Evolutionary conservation across 805 yeast species (phyloP), one percentile per base, ranked within the genome.

Genomic region (Lipomyces japonicus): DNA sequence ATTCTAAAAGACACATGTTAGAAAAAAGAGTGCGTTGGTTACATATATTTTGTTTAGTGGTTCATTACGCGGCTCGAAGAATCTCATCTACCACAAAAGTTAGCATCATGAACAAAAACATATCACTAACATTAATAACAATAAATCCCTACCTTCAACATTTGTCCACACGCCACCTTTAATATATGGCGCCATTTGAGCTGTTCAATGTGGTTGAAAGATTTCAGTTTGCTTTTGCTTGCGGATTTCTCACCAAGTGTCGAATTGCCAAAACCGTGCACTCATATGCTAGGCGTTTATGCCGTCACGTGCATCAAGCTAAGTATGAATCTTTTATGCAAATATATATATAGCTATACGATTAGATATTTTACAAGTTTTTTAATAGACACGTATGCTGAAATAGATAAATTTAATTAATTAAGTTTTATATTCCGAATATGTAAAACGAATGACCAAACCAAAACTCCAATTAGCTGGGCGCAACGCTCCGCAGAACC

Each of bases 81-180:
- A 93, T 84, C 66, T 88, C 91, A 67, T 93, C 98, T 57, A 25
- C 21, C 35, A 25, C 21, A 9, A 16, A n/a, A 10, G 28, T 30
- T 12, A 34, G 35, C 30, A 23, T 6, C 24, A 14, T 34, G 37
- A 34, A 12, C n/a, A 30, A 30, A 12, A 30, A 30, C 12, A n/a
- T 30, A 30, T 30, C 21, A 6, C n/a, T 14, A 18, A 19, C 7
- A 34, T 34, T 9, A 32, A 30, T 41, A 24, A 39, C 18, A 37
- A 55, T 50, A 56, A 4, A 24, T 10, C 28, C 58, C 6, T 47
- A 58, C 61, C 61, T 59, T 80, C 84, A 9, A 76, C 67, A 62
- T 86, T 83, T 4, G 95, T 81, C 97, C 97, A 90, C 3, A 79
- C 82, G 40, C 95, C 96, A 25, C 95, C 96, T 64, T 83, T 86